Percentiles rank a stretch among this genome's conserved stretches.
Conservation (phyloP, 2,329 filamentous ascomycete species). For the Sarocladium strictum region DNA sequence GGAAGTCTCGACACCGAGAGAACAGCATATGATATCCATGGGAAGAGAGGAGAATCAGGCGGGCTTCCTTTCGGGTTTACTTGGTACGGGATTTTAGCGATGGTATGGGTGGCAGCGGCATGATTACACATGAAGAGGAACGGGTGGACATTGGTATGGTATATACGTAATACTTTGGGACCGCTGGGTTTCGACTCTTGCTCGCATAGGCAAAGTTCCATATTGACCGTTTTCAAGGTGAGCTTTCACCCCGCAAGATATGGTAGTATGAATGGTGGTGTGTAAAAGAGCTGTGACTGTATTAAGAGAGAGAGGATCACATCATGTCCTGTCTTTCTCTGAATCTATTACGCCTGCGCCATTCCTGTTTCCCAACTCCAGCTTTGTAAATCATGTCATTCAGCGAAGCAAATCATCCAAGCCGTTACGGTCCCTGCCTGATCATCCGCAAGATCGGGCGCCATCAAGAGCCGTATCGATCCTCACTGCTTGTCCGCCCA, state of each 20-base stretch:
- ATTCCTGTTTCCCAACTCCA: slow-evolving; percentile 4
- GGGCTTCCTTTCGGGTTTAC: not conserved
- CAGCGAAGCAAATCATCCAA: not conserved
- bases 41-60: not conserved
- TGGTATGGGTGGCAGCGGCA: not conserved
- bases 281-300: too few relatives aligned
- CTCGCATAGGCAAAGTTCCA: too few relatives aligned
- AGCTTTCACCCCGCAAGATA: too few relatives aligned
- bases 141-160: not conserved
- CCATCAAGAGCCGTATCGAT: too few relatives aligned
- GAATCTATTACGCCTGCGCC: not conserved
- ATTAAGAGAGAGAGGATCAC: too few relatives aligned
- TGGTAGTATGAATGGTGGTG: too few relatives aligned
- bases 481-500: slow-evolving; percentile 47
- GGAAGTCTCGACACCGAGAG: not conserved
- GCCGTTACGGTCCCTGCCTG: not conserved
- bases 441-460: too few relatives aligned
- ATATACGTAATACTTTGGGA: not conserved
- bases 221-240: too few relatives aligned
- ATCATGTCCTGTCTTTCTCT: not conserved
- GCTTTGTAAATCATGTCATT: not conserved
- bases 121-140: not conserved
- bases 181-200: not conserved
- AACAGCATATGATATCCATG: slow-evolving; percentile 4
- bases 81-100: slow-evolving; percentile 6